Conservation (phyloP, 257 asterid species). For the Solanum arcanum region DNA sequence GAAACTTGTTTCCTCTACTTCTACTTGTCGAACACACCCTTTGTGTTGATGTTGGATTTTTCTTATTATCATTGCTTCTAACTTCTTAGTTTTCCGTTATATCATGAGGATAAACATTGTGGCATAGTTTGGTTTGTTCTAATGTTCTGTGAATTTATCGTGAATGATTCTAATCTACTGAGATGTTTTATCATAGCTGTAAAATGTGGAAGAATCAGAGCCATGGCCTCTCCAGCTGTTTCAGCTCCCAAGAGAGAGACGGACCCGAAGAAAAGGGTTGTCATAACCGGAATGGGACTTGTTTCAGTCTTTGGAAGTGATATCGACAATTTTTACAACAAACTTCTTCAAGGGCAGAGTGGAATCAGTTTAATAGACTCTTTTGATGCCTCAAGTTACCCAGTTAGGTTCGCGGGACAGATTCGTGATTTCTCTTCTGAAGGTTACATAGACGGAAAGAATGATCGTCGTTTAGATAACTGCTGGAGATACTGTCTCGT, state of each 20-base stretch:
- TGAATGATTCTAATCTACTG: not conserved
- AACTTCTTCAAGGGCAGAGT: constrained; percentile 38
- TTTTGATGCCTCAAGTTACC: constrained; percentile 30
- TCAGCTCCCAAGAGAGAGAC: constrained; percentile 40
- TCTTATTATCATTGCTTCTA: not conserved
- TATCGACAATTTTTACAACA: constrained; percentile 22
- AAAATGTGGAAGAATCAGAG: constrained; percentile 22
- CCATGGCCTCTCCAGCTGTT: constrained; percentile 21
- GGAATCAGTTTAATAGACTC: constrained; percentile 38
- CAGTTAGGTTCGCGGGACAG: constrained; percentile 40
- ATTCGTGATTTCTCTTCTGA: constrained; percentile 35
- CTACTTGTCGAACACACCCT: not conserved
- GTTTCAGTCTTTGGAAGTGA: constrained; percentile 54
- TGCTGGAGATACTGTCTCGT: constrained; percentile 51
- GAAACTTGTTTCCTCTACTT: not conserved
- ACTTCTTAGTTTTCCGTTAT: not conserved
- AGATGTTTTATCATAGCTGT: not conserved
- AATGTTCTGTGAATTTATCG: not conserved
- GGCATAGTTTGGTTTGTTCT: not conserved
- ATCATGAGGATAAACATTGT: not conserved
- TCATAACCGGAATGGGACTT: constrained; percentile 47
- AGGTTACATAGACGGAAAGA: constrained; percentile 39
- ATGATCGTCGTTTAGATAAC: constrained; percentile 35
- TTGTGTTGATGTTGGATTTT: not conserved
- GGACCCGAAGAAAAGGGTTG: constrained; percentile 38